Conservation (phyloP, 257 asterid genomes). For the Solanum boliviense region DNA sequence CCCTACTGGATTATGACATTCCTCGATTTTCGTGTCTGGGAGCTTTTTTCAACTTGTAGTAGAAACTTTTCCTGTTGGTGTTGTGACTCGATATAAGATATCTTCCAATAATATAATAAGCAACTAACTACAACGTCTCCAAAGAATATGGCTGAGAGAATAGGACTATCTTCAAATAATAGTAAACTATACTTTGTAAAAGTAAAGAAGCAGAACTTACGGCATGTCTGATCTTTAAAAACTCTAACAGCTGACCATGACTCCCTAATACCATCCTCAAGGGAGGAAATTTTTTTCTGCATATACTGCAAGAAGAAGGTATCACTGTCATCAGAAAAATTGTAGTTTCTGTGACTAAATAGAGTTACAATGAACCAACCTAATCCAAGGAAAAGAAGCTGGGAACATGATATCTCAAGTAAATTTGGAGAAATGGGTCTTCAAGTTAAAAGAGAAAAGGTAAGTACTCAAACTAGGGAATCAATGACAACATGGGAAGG, state of each 20-base stretch:
- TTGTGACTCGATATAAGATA: too few relatives aligned
- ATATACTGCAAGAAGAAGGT: conserved; percentile 54
- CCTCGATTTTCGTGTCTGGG: too few relatives aligned
- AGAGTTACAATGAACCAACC: not conserved
- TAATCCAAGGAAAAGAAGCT: not conserved
- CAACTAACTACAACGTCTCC: not conserved
- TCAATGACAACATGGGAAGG: not conserved
- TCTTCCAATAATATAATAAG: not conserved
- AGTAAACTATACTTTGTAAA: not conserved
- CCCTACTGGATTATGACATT: too few relatives aligned
- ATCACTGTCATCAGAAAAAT: conserved; percentile 1
- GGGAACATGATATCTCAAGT: not conserved
- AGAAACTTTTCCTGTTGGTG: too few relatives aligned
- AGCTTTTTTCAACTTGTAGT: too few relatives aligned
- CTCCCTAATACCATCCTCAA: conserved; percentile 77
- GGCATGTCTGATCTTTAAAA: conserved; percentile 16
- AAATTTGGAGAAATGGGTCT: not conserved
- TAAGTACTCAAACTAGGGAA: not conserved
- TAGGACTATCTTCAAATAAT: not conserved
- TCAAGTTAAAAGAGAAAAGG: not conserved
- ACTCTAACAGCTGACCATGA: conserved; percentile 61
- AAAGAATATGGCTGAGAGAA: not conserved
- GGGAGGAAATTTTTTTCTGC: conserved; percentile 58
- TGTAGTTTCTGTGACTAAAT: not conserved
- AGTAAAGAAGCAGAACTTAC: conserved; percentile 38